A percentile compares a stretch with the other conserved stretches of the same genome.
These are phyloP conservation scores for Umbelopsis vinacea DNA, from an alignment of 192 early-diverging fungal genomes.

Conservation along the genomic window DNA sequence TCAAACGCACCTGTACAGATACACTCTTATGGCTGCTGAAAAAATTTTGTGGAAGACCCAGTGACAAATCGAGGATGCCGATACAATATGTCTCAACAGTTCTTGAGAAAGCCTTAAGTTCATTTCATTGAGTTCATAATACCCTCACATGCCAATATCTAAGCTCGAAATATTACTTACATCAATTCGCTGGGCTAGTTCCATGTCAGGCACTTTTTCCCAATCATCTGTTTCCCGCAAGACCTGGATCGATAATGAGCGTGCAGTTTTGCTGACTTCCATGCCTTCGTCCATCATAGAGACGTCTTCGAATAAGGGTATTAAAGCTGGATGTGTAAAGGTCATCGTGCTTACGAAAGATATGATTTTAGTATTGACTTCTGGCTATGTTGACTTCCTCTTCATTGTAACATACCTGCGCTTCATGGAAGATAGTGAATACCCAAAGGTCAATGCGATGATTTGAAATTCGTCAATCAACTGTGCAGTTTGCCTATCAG, in stretches of 20 bases:
- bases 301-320: slow-evolving; percentile 22
- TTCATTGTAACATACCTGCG: background rate
- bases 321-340: slow-evolving; percentile 13
- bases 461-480: slow-evolving; percentile 30
- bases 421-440: slow-evolving; percentile 19
- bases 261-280: background rate
- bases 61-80: slow-evolving; percentile 9
- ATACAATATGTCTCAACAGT: background rate
- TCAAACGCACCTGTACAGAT: slow-evolving; percentile 25
- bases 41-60: slow-evolving; percentile 26
- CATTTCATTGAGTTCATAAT: too few species aligned
- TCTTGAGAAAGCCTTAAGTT: background rate
- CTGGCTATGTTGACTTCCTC: too few species aligned
- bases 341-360: too few species aligned
- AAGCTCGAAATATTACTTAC: background rate
- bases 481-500: slow-evolving; percentile 20
- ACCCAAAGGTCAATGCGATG: slow-evolving; percentile 28
- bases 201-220: background rate
- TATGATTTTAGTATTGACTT: too few species aligned
- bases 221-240: background rate
- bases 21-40: slow-evolving; percentile 28
- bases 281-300: slow-evolving; percentile 6
- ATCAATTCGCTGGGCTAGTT: background rate
- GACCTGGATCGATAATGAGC: background rate
- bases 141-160: too few species aligned